These are phyloP conservation scores for Athelia sp. DNA, from an alignment of 1,284 basidiomycete genomes.

Conservation along the genomic window DNA sequence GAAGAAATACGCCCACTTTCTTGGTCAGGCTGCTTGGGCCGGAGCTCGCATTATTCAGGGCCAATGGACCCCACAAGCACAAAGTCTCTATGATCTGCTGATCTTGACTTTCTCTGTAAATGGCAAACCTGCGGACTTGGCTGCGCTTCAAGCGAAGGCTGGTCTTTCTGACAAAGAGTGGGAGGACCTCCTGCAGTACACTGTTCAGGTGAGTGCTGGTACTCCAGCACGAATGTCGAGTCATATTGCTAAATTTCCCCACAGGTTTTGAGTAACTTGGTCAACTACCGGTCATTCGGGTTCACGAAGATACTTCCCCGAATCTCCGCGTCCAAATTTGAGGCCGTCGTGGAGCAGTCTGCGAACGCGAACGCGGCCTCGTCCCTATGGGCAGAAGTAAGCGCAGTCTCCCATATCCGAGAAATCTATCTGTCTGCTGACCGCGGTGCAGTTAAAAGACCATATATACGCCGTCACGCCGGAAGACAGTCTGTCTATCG, in stretches of 20 bases:
- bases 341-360: slow-evolving; percentile 55
- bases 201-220: slow-evolving; percentile 50
- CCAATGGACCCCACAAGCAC: slow-evolving; percentile 66
- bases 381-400: slow-evolving; percentile 59
- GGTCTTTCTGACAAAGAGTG: slow-evolving; percentile 57
- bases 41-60: slow-evolving; percentile 78
- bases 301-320: slow-evolving; percentile 83
- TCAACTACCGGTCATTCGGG: slow-evolving; percentile 77
- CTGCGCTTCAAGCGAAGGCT: slow-evolving; percentile 45
- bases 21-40: slow-evolving; percentile 72
- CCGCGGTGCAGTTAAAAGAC: slow-evolving; percentile 37
- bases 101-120: slow-evolving; percentile 62
- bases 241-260: slow-evolving; percentile 6
- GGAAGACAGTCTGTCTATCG: slow-evolving; percentile 65
- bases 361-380: slow-evolving; percentile 49
- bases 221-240: neutral
- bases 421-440: neutral
- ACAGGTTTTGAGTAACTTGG: slow-evolving; percentile 71
- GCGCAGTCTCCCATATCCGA: slow-evolving; percentile 7
- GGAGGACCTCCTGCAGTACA: slow-evolving; percentile 65
- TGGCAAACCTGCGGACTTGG: slow-evolving; percentile 54
- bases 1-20: slow-evolving; percentile 71
- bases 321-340: slow-evolving; percentile 54
- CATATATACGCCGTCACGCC: slow-evolving; percentile 68
- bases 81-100: slow-evolving; percentile 64